Conservation (phyloP, 805 yeast genomes). For the Cyberlindnera nakhonratchasimensis region DNA sequence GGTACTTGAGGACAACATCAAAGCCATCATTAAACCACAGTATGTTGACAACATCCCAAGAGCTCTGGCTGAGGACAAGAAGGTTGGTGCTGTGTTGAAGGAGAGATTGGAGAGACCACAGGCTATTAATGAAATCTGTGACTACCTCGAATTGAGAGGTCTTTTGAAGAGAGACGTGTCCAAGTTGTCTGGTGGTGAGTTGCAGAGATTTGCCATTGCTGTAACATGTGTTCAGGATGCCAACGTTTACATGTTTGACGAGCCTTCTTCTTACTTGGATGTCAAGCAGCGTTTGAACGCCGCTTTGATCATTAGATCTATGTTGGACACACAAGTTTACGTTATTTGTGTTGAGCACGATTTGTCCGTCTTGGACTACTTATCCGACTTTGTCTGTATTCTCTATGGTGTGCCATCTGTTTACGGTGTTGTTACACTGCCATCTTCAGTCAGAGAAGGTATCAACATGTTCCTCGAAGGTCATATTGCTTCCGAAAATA, state of each 20-base stretch:
- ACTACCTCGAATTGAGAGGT: slow-evolving; percentile 67
- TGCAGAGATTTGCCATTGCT: slow-evolving; percentile 97
- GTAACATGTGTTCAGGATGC: slow-evolving; percentile 95
- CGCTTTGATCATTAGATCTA: slow-evolving; percentile 87
- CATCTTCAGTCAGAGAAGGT: slow-evolving; percentile 97
- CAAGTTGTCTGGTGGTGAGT: slow-evolving; percentile 95
- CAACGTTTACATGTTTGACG: slow-evolving; percentile 98
- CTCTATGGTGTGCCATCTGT: slow-evolving; percentile 97
- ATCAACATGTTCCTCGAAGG: slow-evolving; percentile 98
- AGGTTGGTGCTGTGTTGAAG: slow-evolving; percentile 81
- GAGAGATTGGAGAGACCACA: slow-evolving; percentile 67
- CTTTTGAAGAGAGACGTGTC: slow-evolving; percentile 84
- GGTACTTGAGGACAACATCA: slow-evolving; percentile 87
- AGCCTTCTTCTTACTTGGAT: slow-evolving; percentile 97
- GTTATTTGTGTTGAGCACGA: slow-evolving; percentile 99
- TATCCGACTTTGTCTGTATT: slow-evolving; percentile 95
- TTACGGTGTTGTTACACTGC: slow-evolving; percentile 97
- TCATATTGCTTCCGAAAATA: slow-evolving; percentile 93
- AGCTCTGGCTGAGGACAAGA: slow-evolving; percentile 84
- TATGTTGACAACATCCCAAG: slow-evolving; percentile 97
- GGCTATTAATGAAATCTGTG: slow-evolving; percentile 63
- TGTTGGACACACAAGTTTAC: slow-evolving; percentile 71
- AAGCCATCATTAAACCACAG: slow-evolving; percentile 98
- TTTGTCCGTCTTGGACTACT: slow-evolving; percentile 92
- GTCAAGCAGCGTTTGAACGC: slow-evolving; percentile 98